Evolutionary conservation across 2,329 filamentous ascomycete genomes (phyloP), one percentile per base, ranked within the genome.

Genomic region (Talaromyces funiculosus): DNA sequence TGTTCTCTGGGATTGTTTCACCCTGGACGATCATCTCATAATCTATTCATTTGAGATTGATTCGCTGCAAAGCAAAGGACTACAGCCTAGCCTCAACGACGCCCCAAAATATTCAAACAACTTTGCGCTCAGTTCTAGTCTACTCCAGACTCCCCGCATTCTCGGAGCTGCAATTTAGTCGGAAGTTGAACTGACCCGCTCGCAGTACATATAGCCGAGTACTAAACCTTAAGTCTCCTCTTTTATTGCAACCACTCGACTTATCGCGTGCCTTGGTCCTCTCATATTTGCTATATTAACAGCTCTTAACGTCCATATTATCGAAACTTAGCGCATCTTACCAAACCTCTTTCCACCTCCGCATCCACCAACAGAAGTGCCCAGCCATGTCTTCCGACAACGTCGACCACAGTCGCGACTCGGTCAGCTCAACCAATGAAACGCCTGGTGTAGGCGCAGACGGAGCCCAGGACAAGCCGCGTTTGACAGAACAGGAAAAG

Each of bases 401-500:
- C 45, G 26, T 31, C 49, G 59, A 61, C 29, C 60, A 57, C 37
- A 43, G 40, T 42, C 60, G 55, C 31, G 60, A 61, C 26, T 61
- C 60, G 16, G 54, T 61, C 24, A 60, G 57, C 55, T 61, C 60
- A 16, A 59, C 47, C 42, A 72, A 67, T 31, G 67, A 63, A 12
- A 66, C 65, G 12, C 58, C 63, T 5, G 55, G 53, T 22, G 4
- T 47, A 18, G 57, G 47, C 29, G 57, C 58, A 24, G 61, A 57
- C 10, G 64, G 68, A 16, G 71, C 74, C 9, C 76, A 72, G 60
- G 83, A 86, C 64, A 86, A 87, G 66, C 83, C 86, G 38, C 82
- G 86, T 64, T 77, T 90, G 63, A 86, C 85, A 51, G 86, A 89
- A 66, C 80, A 84, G 63, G 85, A 90, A 70, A 90, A 89, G 80